These are phyloP conservation scores for Fagus crenata DNA, from an alignment of 306 rosid species.

Conservation along the genomic window DNA sequence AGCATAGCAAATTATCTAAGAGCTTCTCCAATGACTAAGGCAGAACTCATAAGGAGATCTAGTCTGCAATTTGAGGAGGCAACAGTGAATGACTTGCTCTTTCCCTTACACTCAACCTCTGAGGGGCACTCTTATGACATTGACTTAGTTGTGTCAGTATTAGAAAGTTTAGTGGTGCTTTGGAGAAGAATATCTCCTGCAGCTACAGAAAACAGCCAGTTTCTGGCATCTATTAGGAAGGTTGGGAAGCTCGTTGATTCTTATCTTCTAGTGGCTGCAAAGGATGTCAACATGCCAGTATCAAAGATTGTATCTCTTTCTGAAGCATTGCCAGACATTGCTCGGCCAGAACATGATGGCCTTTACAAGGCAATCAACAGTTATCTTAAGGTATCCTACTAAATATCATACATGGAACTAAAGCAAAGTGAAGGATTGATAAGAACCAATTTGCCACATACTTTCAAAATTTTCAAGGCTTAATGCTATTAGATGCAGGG, in stretches of 20 bases:
- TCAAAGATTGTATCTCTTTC: constrained; percentile 62
- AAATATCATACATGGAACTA: neutral
- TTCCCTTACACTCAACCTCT: constrained; percentile 55
- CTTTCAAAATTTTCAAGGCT: neutral
- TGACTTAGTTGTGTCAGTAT: constrained; percentile 66
- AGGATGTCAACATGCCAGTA: constrained; percentile 70
- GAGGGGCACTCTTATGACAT: constrained; percentile 60
- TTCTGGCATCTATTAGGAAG: constrained; percentile 55
- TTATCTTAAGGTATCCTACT: constrained; percentile 73
- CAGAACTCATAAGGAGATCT: constrained; percentile 71
- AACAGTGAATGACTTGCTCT: constrained; percentile 64
- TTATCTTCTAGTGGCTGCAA: constrained; percentile 84
- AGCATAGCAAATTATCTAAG: constrained; percentile 54
- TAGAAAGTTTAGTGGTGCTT: constrained; percentile 67
- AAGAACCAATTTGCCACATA: neutral
- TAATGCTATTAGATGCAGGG: neutral
- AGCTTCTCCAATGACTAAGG: constrained; percentile 61
- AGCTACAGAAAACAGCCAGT: constrained; percentile 46
- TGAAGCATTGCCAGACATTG: constrained; percentile 76
- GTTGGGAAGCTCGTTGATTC: constrained; percentile 82
- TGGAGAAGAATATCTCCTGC: constrained; percentile 70
- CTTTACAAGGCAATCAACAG: constrained; percentile 85
- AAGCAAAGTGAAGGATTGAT: constrained; percentile 1
- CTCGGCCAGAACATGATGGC: constrained; percentile 68
- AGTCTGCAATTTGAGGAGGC: constrained; percentile 85